Base-by-base conservation (phyloP, 2,329 filamentous ascomycete species). In the Penicillium thymicola region DNA sequence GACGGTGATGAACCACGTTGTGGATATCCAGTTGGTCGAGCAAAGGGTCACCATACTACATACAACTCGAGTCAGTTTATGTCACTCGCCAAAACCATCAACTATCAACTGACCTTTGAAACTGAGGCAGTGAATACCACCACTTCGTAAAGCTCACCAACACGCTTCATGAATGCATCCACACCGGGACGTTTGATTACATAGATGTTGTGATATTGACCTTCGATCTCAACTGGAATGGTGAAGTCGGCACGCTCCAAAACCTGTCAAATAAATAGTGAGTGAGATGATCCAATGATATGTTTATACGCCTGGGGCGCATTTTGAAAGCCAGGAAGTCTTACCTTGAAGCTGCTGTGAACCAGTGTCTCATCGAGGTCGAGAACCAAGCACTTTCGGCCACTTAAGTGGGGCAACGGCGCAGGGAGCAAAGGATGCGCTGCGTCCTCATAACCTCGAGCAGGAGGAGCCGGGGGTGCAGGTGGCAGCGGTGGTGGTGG, bases 101-200 rank as follows among this genome's bases (percentile, higher is more conserved):
- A 44, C n/a, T 7, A n/a, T 40, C 10, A 34, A 73, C 80, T 65
- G 78, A 92, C 91, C 85, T 99, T 99, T 40, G 94, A 97, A 50
- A 99, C 94, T 9, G 94, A 99, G 51, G 94, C 94, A 40, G 94
- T 99, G 73, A 99, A 99, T 44, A 99, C 93, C 27, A 99, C 94
- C 47, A 99, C 93, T 78, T 99, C 94, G 70, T 97, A 99, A 48
- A 99, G 82, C 76, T 99, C 94, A 48, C 94, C 94, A 36, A 99
- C 92, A 58, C 94, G 83, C 81, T 97, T 97, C 91, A 99, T 97
- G 76, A 99, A 99, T 63, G 95, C 88, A 72, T 99, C 94, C 21
- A 99, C 94, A 52, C 94, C 94, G n/a, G 94, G 94, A 68, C 94
- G 86, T 79, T 99, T 99, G 75, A 99, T 99, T 63, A 99, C 94